phyloP scores from a whole-genome alignment of 2,329 filamentous ascomycete genomes.

The Colletotrichum filicis region DNA sequence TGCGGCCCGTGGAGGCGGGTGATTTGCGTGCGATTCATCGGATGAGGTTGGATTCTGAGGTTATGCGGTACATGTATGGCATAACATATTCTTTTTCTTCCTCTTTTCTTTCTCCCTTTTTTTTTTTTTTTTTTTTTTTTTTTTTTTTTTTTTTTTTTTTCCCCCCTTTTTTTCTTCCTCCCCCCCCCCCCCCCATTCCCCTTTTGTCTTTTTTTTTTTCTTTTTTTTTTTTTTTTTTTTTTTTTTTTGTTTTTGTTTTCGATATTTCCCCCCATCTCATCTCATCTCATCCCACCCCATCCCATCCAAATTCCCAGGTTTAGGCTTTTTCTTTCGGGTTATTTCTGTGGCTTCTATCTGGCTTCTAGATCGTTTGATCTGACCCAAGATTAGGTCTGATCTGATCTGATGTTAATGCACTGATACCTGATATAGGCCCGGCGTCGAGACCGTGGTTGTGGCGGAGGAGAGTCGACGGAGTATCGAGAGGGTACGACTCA shows the following conservation, averaged over 20 bases:
- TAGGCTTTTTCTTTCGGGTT: background rate
- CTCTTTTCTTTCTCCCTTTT: too few species aligned
- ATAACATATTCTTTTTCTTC: background rate
- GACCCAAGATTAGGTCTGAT: too few species aligned
- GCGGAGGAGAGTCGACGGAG: background rate
- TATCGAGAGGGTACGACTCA: background rate
- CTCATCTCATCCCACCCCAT: background rate
- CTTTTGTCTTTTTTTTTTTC: accelerated
- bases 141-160: accelerated
- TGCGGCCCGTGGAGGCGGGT: background rate
- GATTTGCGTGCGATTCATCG: background rate
- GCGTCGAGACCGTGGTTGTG: background rate
- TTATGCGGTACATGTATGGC: background rate
- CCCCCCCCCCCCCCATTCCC: too few species aligned
- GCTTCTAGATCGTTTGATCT: too few species aligned
- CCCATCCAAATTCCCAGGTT: too few species aligned
- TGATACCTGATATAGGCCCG: background rate
- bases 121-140: too few species aligned
- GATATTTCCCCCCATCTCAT: background rate
- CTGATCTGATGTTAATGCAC: background rate
- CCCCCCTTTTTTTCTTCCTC: too few species aligned
- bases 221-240: too few species aligned
- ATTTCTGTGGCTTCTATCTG: background rate
- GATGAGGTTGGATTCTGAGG: background rate
- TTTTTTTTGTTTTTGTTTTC: accelerated